Base-by-base conservation (phyloP, 768 basidiomycete genomes). In the Collybia nuda region DNA sequence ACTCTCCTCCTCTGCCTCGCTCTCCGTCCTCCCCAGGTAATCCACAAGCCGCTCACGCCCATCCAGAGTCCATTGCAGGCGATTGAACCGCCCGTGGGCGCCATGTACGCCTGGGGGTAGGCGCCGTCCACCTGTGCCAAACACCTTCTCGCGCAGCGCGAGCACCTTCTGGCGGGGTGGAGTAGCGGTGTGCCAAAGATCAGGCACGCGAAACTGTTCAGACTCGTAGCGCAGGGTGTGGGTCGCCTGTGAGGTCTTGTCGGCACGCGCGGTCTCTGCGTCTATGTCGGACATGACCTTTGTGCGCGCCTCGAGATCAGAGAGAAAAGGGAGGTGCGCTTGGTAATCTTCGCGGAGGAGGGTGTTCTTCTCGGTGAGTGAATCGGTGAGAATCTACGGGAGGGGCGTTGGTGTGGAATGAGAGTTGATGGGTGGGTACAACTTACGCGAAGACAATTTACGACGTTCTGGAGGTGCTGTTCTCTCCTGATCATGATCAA, bases 1-100 rank as follows among this genome's bases (percentile, higher is more conserved):
- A 28, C 67, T 69, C 63, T 91, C 89, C 58, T 91, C 88, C 59
- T 85, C 86, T 18, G 75, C 88, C 66, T 92, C 89, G 55, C 80
- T 82, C 68, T 88, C 86, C 47, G 86, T 90, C 40, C 88, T 72
- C 15, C 89, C 89, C 37, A 82, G 60, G 36, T 70, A 66, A 65
- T 91, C 88, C 39, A 91, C 88, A 1, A 85, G 63, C 39, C 80
- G 69, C 63, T 79, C 76, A 40, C 65, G 59, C 12, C 86, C 86
- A 56, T 86, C 85, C 38, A 89, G 67, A 52, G 80, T 82, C 84
- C 85, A 83, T 63, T 90, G 87, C 60, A 86, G 62, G 7, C 83
- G 76, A 58, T 82, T 83, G 63, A 81, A 86, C 49, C 67, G 64
- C 40, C 82, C 82, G 56, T 82, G 80, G 1, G 81, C 81, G 19